Conservation (phyloP, 1,284 basidiomycete genomes). For the Leccinum huronense region DNA sequence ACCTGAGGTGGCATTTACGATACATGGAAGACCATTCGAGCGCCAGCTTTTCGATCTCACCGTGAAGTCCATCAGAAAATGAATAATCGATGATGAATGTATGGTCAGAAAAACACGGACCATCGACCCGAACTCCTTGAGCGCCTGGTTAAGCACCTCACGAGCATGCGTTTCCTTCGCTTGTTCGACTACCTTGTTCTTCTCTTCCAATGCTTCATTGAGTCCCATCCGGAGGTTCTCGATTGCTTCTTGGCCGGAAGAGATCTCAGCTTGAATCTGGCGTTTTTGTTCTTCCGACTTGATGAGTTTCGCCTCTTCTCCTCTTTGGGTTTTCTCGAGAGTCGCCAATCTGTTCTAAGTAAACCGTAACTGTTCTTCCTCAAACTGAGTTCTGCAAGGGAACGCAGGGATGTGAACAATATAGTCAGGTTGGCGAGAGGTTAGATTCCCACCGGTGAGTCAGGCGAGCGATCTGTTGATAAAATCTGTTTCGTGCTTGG, state of each 20-base stretch:
- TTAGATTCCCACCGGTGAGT: slow-evolving; percentile 77
- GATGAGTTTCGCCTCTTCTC: slow-evolving; percentile 57
- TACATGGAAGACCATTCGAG: slow-evolving; percentile 87
- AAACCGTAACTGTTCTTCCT: slow-evolving; percentile 67
- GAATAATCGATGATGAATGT: not conserved
- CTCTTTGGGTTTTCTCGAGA: slow-evolving; percentile 53
- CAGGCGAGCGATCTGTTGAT: slow-evolving; percentile 85
- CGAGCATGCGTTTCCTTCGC: slow-evolving; percentile 72
- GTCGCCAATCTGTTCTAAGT: slow-evolving; percentile 63
- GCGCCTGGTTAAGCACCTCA: slow-evolving; percentile 76
- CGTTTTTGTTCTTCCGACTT: slow-evolving; percentile 60
- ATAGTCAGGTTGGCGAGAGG: slow-evolving; percentile 4
- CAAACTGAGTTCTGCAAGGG: slow-evolving; percentile 66
- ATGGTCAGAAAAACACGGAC: slow-evolving; percentile 37
- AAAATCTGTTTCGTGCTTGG: slow-evolving; percentile 80
- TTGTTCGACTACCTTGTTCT: slow-evolving; percentile 70
- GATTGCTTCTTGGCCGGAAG: slow-evolving; percentile 60
- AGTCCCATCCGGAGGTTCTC: slow-evolving; percentile 59
- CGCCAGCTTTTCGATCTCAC: slow-evolving; percentile 88
- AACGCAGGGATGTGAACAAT: slow-evolving; percentile 6
- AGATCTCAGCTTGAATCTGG: slow-evolving; percentile 63
- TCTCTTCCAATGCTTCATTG: slow-evolving; percentile 67
- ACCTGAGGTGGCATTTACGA: slow-evolving; percentile 81
- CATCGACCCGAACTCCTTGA: slow-evolving; percentile 87
- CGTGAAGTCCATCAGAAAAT: slow-evolving; percentile 43